phyloP scores from a whole-genome alignment of 2,329 filamentous ascomycete genomes.

The Pseudogymnoascus sp. region DNA sequence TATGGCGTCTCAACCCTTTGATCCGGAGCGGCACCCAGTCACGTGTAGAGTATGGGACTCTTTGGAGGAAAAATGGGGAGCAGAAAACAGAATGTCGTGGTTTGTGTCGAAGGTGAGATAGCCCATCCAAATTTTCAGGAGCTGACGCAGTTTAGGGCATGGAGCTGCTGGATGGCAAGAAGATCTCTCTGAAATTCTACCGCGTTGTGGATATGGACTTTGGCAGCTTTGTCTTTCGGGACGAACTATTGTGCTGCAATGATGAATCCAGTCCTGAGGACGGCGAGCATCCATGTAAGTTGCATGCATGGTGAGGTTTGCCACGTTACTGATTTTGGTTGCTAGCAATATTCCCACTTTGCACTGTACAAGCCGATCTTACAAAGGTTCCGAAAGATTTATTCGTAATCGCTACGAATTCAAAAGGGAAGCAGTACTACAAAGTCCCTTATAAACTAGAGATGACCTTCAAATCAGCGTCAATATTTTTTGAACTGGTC shows the following conservation, averaged over 20 bases:
- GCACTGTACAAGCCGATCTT: not conserved
- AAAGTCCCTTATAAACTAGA: not conserved
- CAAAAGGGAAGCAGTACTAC: not conserved
- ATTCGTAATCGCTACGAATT: not conserved
- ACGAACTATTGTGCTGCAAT: constrained; percentile 9
- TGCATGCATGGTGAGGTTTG: not conserved
- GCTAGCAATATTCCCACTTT: not conserved
- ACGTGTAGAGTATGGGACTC: not conserved
- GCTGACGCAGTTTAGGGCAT: not conserved
- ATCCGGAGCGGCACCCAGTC: not conserved
- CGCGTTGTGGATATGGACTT: not conserved
- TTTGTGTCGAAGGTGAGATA: not conserved
- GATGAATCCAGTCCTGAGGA: not conserved
- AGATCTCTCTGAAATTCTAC: not conserved
- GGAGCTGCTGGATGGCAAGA: not conserved
- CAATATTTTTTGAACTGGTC: not conserved
- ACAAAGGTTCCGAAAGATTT: not conserved
- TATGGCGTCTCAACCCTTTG: not conserved
- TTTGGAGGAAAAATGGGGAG: not conserved
- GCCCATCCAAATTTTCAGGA: not conserved
- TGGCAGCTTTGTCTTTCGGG: constrained; percentile 14
- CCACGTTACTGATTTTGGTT: not conserved
- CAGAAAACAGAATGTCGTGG: not conserved
- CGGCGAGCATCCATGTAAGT: not conserved
- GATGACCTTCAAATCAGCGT: not conserved